phyloP scores from a whole-genome alignment of 2,329 filamentous ascomycete species.

The Delphinella strobiligena region DNA sequence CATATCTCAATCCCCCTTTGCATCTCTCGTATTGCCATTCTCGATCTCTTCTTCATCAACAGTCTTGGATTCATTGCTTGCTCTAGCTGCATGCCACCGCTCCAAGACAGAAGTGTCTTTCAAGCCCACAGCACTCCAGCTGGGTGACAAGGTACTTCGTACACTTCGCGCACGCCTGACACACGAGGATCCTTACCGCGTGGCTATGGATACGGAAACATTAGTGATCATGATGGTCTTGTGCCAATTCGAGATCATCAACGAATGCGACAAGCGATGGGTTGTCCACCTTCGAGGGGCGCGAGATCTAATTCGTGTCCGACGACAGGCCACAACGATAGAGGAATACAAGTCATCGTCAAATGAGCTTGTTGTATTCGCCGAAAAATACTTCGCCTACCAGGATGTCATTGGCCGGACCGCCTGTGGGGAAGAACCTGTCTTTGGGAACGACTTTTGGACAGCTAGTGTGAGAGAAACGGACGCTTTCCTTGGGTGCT shows the following conservation, averaged over 20 bases:
- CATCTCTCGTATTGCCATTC: conserved; percentile 27
- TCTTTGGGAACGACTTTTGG: conserved; percentile 39
- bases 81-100: conserved; percentile 27
- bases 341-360: conserved; percentile 10
- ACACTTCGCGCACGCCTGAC: conserved; percentile 25
- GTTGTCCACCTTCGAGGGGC: conserved; percentile 37
- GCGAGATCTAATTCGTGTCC: conserved; percentile 32
- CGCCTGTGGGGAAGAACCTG: conserved; percentile 34
- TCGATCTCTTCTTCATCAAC: conserved; percentile 25
- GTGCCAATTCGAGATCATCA: conserved; percentile 32
- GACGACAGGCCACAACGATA: conserved; percentile 13
- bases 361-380: conserved; percentile 19
- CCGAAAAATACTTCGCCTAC: conserved; percentile 39
- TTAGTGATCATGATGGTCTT: conserved; percentile 34
- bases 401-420: conserved; percentile 41
- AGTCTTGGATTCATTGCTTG: conserved; percentile 26
- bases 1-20: conserved; percentile 25
- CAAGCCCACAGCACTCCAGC: conserved; percentile 21
- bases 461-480: conserved; percentile 24
- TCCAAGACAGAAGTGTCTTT: conserved; percentile 21
- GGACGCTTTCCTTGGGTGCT: conserved; percentile 38
- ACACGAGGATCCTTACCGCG: conserved; percentile 14
- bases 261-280: conserved; percentile 33
- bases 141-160: conserved; percentile 26
- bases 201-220: conserved; percentile 19